Evolutionary conservation across 2,329 filamentous ascomycete genomes (phyloP), one percentile per base, ranked within the genome.

Genomic region (Coniochaeta pulveracea): DNA sequence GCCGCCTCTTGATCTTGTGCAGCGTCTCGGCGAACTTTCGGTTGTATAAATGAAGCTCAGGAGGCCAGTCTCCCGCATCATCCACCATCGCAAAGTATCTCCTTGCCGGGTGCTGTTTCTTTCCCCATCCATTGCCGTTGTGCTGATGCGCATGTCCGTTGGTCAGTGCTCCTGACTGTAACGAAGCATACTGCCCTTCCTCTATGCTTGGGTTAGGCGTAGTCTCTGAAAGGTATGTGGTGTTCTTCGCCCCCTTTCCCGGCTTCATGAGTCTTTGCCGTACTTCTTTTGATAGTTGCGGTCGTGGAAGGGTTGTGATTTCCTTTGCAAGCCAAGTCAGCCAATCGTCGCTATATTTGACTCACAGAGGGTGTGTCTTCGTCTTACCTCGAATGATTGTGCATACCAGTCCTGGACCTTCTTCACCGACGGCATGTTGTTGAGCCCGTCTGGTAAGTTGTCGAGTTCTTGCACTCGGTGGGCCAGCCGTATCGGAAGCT

Each of bases 371-470:
- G 33, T 34, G 30, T 37, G 34, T 34, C 36, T 23, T 10, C 35
- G 28, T 54, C 72, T 47, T 72, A 94, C 88, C 76, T 98, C 91
- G 52, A 98, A 98, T 33, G 91, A 98, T 64, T 98, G 91, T 43
- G 89, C 91, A 58, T 98, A 98, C 91, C 91, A 98, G 52, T 96
- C 88, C 56, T 88, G 82, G 45, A 98, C 91, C 51, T 80, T 85
- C 56, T 80, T 79, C 45, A 98, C 94, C 9, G 91, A 96, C 24
- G 88, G 85, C 91, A 98, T 96, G 46, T 96, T 88, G 55, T 85
- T 94, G 40, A 98, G 73, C 36, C 91, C 91, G 70, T 98, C 91
- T 22, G 91, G 91, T 3, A 98, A 68, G 50, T 85, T 83, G 40
- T 82, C 78, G 37, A 98, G 75, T 63, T 98, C 91, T 59, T 94